Percentiles rank a stretch among this genome's conserved stretches.
These are phyloP conservation scores for Ascochyta viciae-villosae DNA, from an alignment of 2,329 filamentous ascomycete species.

Conservation along the genomic window DNA sequence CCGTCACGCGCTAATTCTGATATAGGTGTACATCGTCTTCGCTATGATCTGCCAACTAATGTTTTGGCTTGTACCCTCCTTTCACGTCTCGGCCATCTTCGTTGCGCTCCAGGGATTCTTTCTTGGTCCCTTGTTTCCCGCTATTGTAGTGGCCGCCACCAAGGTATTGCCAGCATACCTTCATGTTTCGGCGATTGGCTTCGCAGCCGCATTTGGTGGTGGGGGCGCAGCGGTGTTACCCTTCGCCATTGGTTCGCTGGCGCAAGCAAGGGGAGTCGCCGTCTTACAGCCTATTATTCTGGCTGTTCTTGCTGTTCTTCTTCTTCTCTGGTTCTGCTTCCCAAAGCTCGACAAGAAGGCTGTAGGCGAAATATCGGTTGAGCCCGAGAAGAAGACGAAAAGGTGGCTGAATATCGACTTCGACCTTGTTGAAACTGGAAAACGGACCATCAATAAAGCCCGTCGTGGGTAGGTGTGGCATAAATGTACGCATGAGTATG, in stretches of 20 bases:
- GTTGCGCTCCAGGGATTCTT: constrained; percentile 78
- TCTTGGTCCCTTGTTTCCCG: constrained; percentile 77
- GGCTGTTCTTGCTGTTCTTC: constrained; percentile 57
- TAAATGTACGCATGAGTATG: background rate
- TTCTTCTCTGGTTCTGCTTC: constrained; percentile 57
- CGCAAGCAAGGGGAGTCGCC: constrained; percentile 63
- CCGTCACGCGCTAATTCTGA: constrained; percentile 13
- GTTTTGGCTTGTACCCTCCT: constrained; percentile 79
- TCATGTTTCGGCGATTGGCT: constrained; percentile 80
- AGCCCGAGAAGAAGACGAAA: background rate
- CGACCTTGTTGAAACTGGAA: constrained; percentile 27
- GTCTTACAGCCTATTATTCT: constrained; percentile 65
- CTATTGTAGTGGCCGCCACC: constrained; percentile 72
- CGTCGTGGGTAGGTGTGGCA: constrained; percentile 1
- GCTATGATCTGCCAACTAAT: constrained; percentile 69
- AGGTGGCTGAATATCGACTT: constrained; percentile 31
- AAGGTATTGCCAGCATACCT: constrained; percentile 74
- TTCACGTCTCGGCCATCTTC: constrained; percentile 73
- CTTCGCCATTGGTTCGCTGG: constrained; percentile 71
- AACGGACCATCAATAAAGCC: constrained; percentile 24
- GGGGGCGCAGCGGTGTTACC: constrained; percentile 70
- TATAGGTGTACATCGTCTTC: constrained; percentile 64
- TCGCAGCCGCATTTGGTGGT: constrained; percentile 77
- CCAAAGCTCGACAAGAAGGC: constrained; percentile 22
- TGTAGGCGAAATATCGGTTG: constrained; percentile 3